Percentiles rank a stretch among this genome's conserved stretches.
Evolutionary conservation across 305 asterid genomes (phyloP).

Genomic region (Fraxinus baroniana): DNA sequence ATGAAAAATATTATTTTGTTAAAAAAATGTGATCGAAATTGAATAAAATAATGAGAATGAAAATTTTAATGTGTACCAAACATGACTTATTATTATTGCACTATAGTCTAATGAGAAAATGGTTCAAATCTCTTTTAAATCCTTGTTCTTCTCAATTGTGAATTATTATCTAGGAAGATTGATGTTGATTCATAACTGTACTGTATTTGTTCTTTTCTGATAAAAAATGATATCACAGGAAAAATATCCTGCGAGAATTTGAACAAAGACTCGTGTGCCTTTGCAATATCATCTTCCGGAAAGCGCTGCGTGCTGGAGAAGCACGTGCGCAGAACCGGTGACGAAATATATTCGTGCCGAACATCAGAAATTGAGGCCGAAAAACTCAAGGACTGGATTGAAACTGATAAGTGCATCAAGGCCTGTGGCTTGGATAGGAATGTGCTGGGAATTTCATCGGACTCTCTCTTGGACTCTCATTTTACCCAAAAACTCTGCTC

Average conservation of each 20-base stretch:
- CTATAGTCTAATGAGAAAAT: neutral
- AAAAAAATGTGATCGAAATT: too few species aligned
- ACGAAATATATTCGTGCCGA: conserved; percentile 47
- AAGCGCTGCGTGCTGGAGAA: conserved; percentile 76
- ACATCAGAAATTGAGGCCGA: conserved; percentile 63
- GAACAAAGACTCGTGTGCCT: conserved; percentile 53
- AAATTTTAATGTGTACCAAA: too few species aligned
- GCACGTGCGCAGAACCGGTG: conserved; percentile 43
- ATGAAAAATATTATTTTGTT: too few species aligned
- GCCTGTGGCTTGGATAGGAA: conserved; percentile 65
- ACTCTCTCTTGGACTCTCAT: conserved; percentile 52
- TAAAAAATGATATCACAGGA: conserved; percentile 25
- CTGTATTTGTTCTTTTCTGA: neutral
- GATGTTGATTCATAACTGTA: neutral
- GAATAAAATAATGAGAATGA: too few species aligned
- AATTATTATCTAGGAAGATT: neutral
- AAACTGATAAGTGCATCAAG: conserved; percentile 54
- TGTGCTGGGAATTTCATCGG: conserved; percentile 71
- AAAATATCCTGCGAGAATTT: conserved; percentile 51
- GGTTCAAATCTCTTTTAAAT: neutral
- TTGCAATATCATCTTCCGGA: conserved; percentile 56
- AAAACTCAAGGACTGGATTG: conserved; percentile 46
- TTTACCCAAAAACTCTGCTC: conserved; percentile 65
- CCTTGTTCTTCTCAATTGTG: neutral
- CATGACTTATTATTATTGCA: too few species aligned